Evolutionary conservation across 148 eudicot genomes (phyloP).

Genomic region (Polygonum maritimum): DNA sequence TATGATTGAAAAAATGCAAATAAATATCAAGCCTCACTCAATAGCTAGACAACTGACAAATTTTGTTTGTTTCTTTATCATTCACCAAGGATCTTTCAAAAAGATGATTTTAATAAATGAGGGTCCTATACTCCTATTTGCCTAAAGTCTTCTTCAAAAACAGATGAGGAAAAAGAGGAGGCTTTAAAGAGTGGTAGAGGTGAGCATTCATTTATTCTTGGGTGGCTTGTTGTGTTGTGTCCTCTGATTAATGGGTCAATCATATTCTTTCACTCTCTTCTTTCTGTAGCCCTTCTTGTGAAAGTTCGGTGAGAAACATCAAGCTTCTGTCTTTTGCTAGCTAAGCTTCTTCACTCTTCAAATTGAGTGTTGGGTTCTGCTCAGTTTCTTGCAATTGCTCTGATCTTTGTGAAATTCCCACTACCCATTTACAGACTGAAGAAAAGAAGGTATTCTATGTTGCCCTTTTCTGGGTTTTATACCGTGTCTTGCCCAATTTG

Average conservation of each 20-base stretch:
- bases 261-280: neutral
- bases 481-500: neutral
- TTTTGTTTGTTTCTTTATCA: too few relatives aligned
- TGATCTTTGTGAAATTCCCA: neutral
- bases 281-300: neutral
- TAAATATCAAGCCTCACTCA: too few relatives aligned
- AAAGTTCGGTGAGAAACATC: neutral
- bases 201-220: neutral
- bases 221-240: neutral
- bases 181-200: neutral
- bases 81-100: neutral
- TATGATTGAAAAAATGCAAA: too few relatives aligned
- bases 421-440: neutral
- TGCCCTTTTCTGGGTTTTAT: too few relatives aligned
- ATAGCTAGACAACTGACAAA: too few relatives aligned
- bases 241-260: neutral
- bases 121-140: neutral
- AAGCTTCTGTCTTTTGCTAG: neutral
- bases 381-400: neutral
- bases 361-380: neutral
- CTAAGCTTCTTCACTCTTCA: constrained; percentile 5
- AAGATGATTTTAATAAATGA: neutral
- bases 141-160: neutral
- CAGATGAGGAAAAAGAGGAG: neutral
- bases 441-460: neutral